Base-by-base conservation (phyloP, 768 basidiomycete species). In the Lentinula lateritia region DNA sequence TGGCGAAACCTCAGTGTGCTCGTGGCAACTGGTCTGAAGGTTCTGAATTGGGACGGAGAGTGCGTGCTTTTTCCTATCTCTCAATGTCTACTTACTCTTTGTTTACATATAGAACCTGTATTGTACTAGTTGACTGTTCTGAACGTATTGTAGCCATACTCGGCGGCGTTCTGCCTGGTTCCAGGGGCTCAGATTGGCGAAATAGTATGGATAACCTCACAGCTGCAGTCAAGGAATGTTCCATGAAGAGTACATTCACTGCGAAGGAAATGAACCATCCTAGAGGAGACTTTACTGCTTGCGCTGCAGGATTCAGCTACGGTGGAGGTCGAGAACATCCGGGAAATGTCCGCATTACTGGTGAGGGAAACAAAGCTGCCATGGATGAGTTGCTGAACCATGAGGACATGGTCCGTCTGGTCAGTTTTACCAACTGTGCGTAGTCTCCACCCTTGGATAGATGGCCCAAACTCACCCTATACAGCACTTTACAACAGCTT, bases 311-410 rank as follows among this genome's bases (percentile, higher is more conserved):
- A 18, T 23, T 55, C 28, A 32, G 53, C 9, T 61, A 43, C 28
- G 23, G 23, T 23, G 23, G 23, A 23, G 23, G 23, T 23, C 23
- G 23, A 23, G 23, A 23, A 23, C 23, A 3, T 23, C 23, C 23
- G 23, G 52, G 28, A 13, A 53, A 53, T 16, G 35, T 23, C 32
- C n/a, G 28, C n/a, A 34, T 18, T 10, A 15, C 28, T 53, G 34
- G 45, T 6, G 5, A n/a, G 1, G 64, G 66, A 13, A 69, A 69
- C 20, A 71, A 72, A 53, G 35, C 52, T 2, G 35, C 13, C 9
- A 15, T 38, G 28, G 12, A 34, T 9, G 16, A 20, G 34, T 20
- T 28, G 16, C 20, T 57, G 36, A 15, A 23, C 23, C 38, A 57
- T 13, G 23, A 20, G 12, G 38, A 32, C 38, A 38, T 57, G 10